These are phyloP conservation scores for Trichosporon faecale DNA, from an alignment of 1,284 basidiomycete species.

Conservation along the genomic window DNA sequence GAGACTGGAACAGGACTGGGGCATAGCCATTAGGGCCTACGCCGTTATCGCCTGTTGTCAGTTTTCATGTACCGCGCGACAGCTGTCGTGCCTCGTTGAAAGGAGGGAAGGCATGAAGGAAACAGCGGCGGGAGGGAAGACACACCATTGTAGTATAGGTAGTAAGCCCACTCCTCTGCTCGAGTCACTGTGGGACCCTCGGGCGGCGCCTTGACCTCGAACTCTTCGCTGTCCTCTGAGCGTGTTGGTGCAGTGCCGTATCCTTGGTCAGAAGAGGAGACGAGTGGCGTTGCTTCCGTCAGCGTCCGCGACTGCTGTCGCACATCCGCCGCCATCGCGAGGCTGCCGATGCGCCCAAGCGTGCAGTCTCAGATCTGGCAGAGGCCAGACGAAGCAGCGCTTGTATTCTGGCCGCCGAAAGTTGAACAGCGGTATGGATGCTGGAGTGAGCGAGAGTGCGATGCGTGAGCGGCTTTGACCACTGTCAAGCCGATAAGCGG, in stretches of 20 bases:
- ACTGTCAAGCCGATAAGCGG: too few relatives aligned
- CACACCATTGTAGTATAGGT: conserved; percentile 24
- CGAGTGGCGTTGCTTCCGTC: too few relatives aligned
- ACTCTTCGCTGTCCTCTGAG: not conserved
- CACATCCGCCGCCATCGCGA: too few relatives aligned
- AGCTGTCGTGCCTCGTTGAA: not conserved
- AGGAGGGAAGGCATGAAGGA: not conserved
- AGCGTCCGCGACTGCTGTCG: too few relatives aligned
- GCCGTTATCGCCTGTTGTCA: conserved; percentile 22
- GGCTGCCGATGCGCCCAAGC: too few relatives aligned
- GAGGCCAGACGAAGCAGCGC: too few relatives aligned
- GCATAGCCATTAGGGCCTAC: conserved; percentile 55
- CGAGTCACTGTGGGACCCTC: conserved; percentile 19
- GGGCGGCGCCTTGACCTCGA: not conserved
- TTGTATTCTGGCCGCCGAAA: too few relatives aligned
- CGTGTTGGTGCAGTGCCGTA: too few relatives aligned
- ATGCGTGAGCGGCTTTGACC: not conserved
- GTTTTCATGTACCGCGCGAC: not conserved
- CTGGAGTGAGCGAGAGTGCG: not conserved
- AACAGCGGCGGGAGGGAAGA: not conserved
- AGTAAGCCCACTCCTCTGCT: conserved; percentile 28
- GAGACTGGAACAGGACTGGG: conserved; percentile 66
- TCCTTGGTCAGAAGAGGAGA: too few relatives aligned
- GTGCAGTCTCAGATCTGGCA: too few relatives aligned
- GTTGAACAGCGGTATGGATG: not conserved